These are phyloP conservation scores for Amphichorda felina DNA, from an alignment of 2,329 filamentous ascomycete species.

Conservation along the genomic window DNA sequence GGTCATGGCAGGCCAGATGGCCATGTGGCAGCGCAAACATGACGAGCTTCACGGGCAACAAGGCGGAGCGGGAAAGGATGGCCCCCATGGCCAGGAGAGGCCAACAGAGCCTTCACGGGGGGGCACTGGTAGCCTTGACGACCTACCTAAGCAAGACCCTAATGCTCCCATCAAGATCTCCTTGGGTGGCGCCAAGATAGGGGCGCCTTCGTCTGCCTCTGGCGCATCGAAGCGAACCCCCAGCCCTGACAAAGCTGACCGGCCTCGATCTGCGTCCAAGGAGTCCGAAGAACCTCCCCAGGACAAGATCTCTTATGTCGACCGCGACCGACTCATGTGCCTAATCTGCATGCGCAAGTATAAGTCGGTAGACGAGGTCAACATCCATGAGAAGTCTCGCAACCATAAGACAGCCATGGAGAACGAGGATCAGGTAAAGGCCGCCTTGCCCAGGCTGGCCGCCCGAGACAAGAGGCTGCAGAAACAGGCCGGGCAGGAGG, in stretches of 20 bases:
- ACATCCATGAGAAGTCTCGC: conserved; percentile 28
- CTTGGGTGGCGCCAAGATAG: conserved; percentile 13
- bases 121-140: neutral
- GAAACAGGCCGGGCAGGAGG: conserved; percentile 21
- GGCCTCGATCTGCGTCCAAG: neutral
- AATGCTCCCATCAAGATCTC: conserved; percentile 18
- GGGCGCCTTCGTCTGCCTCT: conserved; percentile 4
- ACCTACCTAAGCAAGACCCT: neutral
- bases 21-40: conserved; percentile 31
- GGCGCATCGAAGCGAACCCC: neutral
- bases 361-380: conserved; percentile 27
- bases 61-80: neutral
- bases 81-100: neutral
- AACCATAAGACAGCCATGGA: conserved; percentile 28
- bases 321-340: conserved; percentile 36
- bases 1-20: conserved; percentile 29
- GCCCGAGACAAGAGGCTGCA: conserved; percentile 22
- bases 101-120: neutral
- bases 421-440: conserved; percentile 33
- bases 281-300: neutral
- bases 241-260: neutral
- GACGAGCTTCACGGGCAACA: conserved; percentile 21
- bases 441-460: conserved; percentile 28
- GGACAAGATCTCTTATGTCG: conserved; percentile 47
- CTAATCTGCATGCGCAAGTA: conserved; percentile 34